Base-by-base conservation (phyloP, 2,329 filamentous ascomycete species). In the Boeremia lycopersici region DNA sequence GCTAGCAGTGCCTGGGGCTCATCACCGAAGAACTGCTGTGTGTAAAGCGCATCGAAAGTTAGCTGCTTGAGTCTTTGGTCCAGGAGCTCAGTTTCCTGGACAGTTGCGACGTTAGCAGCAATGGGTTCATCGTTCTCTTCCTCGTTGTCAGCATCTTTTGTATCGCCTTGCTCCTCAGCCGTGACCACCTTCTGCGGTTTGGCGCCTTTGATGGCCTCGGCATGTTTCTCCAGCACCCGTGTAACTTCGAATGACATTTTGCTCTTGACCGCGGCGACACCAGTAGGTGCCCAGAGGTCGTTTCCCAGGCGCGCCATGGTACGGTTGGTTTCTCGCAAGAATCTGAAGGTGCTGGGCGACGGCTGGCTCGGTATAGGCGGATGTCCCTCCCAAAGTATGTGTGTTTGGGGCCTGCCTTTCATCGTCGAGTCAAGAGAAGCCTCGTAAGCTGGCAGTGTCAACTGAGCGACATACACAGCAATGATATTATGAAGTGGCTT, bases 201-300 rank as follows among this genome's bases (percentile, higher is more conserved):
- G 2, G 41, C 31, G 3, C 39, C 34, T 26, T 55, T 56, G n/a
- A 67, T 50, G 7, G 44, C 30, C 8, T 71, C 60, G 67, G 50
- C 86, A 61, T 48, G 78, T 72, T 56, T 35, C 29, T 54, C 26
- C 29, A 66, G 43, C 0, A 64, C 9, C 12, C 39, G 76, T n/a
- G 74, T 75, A 1, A 93, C 70, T 43, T 81, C 76, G 36, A 75
- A 73, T 6, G 78, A 72, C 6, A 91, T 68, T 40, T 79, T 71
- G n/a, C 66, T 69, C 74, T 91, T 95, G 59, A 96, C 67, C 0
- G 79, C 77, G 0, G 65, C 64, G 1, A 93, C 83, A 0, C 90
- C 89, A 2, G 81, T 79, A 2, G 85, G 82, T 48, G 88, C 92
- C 93, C 93, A 98, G 2, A 97, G 74, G 71, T 97, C 93, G 40